Evolutionary conservation across 192 early-diverging fungal species (phyloP), one percentile per base, ranked within the genome.

Genomic region (Coemansia sp.): DNA sequence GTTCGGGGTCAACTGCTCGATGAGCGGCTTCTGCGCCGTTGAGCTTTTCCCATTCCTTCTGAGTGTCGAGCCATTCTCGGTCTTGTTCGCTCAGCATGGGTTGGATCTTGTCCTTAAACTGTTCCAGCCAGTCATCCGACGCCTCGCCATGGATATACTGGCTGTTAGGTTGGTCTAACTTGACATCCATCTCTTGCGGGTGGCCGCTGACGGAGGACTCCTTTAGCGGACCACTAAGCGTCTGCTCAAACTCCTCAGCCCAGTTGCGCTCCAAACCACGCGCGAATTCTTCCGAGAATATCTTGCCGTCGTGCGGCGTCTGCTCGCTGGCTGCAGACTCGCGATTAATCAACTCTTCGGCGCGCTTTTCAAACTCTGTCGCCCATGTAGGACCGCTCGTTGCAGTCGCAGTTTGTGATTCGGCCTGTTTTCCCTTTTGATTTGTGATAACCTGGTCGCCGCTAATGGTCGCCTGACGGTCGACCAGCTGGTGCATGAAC

Each of bases 401-500:
- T 12, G 77, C 55, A 50, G 74, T 16, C 78, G 70, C 9, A 31
- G 52, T 36, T 50, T 70, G 63, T 58, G 36, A 74, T 68, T 66
- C 85, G 72, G 22, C 68, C 66, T 76, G 66, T 52, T 71, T 66
- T 38, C 82, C 83, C 63, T 79, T 78, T 49, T 78, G 67, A 34
- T 24, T 49, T 65, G 81, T 41, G 38, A 87, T 83, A 20, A 99
- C 84, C 78, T 96, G 93, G 70, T 97, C 91, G 38, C 93, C 94
- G 66, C 93, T 92, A 55, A 99, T 93, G 6, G 87, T 88, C 1
- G 97, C 88, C 76, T 97, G 90, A 20, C 89, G 85, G 85, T 99
- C 94, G 20, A 94, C 87, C 50, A 99, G 83, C 73, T 95, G 88
- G 64, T 93, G 87, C 95, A 99, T 98, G 76, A 99, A 91, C 13